Conservation (phyloP, 2,329 filamentous ascomycete genomes). For the Pyrenophora tritici-repentis region DNA sequence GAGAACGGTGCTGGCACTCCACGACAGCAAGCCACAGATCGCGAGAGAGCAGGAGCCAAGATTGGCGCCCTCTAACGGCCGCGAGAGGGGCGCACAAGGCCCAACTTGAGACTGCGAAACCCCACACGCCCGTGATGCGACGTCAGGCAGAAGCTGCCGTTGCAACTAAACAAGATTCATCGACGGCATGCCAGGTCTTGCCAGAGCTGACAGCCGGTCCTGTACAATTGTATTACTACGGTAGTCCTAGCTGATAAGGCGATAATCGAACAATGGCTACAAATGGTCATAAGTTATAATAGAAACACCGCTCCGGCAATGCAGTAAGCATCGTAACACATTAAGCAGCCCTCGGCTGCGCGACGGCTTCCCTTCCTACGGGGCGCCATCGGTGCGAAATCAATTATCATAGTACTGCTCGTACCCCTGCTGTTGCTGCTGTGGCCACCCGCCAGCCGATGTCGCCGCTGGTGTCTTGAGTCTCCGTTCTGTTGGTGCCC, state of each 20-base stretch:
- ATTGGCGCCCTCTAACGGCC: not conserved
- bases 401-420: slow-evolving; percentile 49
- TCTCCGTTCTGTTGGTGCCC: slow-evolving; percentile 48
- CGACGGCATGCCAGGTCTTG: slow-evolving; percentile 1
- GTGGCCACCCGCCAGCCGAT: slow-evolving; percentile 42
- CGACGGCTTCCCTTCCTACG: slow-evolving; percentile 28
- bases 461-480: slow-evolving; percentile 46
- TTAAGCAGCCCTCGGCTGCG: slow-evolving; percentile 28
- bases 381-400: slow-evolving; percentile 38
- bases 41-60: not conserved
- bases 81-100: slow-evolving; percentile 2
- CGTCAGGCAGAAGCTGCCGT: not conserved
- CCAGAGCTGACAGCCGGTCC: not conserved
- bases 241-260: not conserved
- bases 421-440: slow-evolving; percentile 45
- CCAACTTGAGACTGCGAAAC: slow-evolving; percentile 4
- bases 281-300: slow-evolving; percentile 6
- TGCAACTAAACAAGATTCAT: too few relatives aligned
- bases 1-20: slow-evolving; percentile 27
- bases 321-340: slow-evolving; percentile 34
- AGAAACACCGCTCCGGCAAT: slow-evolving; percentile 30
- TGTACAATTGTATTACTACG: slow-evolving; percentile 22
- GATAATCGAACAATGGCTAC: slow-evolving; percentile 3
- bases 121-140: not conserved
- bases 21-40: slow-evolving; percentile 27